Evolutionary conservation across 495 filamentous ascomycete species (phyloP).

Genomic region (Amorphotheca resinae): DNA sequence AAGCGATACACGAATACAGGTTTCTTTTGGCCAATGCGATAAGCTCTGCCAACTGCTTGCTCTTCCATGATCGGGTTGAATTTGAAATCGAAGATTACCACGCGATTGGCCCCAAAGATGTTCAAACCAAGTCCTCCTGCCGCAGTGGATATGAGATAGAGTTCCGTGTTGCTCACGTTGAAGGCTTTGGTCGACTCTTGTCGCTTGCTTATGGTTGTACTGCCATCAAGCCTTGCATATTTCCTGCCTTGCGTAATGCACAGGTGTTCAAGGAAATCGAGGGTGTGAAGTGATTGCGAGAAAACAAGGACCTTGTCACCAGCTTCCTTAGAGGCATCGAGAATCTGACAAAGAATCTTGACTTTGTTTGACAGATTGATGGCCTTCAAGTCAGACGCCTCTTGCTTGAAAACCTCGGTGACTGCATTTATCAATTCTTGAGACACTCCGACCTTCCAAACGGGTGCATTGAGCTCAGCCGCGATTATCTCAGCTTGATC

Average conservation of each 20-base stretch:
- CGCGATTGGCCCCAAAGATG: slow-evolving; percentile 71
- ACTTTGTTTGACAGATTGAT: slow-evolving; percentile 49
- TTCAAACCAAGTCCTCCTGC: slow-evolving; percentile 80
- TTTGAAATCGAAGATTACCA: slow-evolving; percentile 74
- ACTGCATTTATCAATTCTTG: slow-evolving; percentile 10
- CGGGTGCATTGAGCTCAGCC: slow-evolving; percentile 23
- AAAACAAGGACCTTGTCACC: slow-evolving; percentile 74
- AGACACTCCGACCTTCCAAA: slow-evolving; percentile 22
- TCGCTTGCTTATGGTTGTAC: slow-evolving; percentile 36
- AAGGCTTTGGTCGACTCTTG: slow-evolving; percentile 53
- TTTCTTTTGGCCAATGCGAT: slow-evolving; percentile 77
- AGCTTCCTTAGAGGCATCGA: slow-evolving; percentile 43
- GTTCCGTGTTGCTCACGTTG: slow-evolving; percentile 35
- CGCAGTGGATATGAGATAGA: slow-evolving; percentile 73
- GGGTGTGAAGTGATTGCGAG: slow-evolving; percentile 54
- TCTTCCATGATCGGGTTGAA: slow-evolving; percentile 76
- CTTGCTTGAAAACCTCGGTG: slow-evolving; percentile 11
- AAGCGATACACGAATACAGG: slow-evolving; percentile 84
- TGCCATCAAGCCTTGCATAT: slow-evolving; percentile 55
- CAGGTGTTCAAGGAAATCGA: slow-evolving; percentile 53
- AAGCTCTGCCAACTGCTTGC: slow-evolving; percentile 79
- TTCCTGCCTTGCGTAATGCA: slow-evolving; percentile 31
- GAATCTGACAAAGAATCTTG: slow-evolving; percentile 48
- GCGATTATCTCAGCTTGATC: slow-evolving; percentile 19
- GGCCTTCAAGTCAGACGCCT: slow-evolving; percentile 17